These are phyloP conservation scores for Trapa bicornis DNA, from an alignment of 345 rosid species.

Conservation along the genomic window DNA sequence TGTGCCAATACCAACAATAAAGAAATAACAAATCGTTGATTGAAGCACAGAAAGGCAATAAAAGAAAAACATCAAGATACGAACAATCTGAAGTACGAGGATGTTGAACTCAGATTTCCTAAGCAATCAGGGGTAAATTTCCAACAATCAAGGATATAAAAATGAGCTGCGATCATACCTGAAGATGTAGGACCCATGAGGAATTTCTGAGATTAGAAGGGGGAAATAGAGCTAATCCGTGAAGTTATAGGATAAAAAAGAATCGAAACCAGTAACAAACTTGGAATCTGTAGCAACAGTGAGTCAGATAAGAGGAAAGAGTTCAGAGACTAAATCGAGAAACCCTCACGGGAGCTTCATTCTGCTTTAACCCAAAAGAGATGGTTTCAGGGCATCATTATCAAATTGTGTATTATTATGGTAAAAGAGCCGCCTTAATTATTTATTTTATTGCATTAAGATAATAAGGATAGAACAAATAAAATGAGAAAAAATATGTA, in stretches of 20 bases:
- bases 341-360: conserved; percentile 14
- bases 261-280: neutral
- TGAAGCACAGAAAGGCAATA: neutral
- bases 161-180: conserved; percentile 18
- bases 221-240: neutral
- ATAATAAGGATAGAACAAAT: too few species aligned
- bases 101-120: neutral
- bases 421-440: conserved; percentile 1
- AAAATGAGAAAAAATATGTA: too few species aligned
- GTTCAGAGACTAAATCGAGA: conserved; percentile 1
- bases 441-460: neutral
- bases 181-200: conserved; percentile 34
- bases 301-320: neutral
- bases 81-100: neutral
- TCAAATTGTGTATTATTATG: conserved; percentile 13
- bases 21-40: neutral
- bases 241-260: conserved; percentile 4
- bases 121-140: neutral
- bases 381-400: conserved; percentile 7
- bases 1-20: neutral
- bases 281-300: neutral
- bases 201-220: neutral
- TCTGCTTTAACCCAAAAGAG: conserved; percentile 1
- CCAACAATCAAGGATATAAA: neutral
- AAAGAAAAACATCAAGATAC: neutral